Percentiles rank a stretch among this genome's conserved stretches.
Evolutionary conservation across 163 green algal genomes (phyloP).

Genomic region (Coccomyxa subellipsoidea): DNA sequence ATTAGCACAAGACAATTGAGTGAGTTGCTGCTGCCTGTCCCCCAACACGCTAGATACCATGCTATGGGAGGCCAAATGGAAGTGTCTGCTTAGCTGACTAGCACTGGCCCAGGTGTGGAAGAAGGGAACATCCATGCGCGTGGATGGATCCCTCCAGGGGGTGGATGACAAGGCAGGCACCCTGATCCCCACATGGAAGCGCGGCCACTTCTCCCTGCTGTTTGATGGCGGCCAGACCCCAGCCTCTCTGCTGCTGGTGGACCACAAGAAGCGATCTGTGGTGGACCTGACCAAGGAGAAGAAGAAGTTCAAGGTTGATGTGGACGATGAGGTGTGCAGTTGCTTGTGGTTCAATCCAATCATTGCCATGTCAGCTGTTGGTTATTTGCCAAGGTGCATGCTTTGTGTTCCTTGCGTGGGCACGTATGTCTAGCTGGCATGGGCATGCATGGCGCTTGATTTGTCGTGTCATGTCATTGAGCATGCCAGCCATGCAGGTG

Average conservation of each 20-base stretch:
- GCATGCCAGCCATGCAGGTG: constrained; percentile 37
- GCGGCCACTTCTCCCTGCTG: constrained; percentile 74
- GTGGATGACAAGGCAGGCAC: constrained; percentile 45
- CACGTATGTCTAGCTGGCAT: too few relatives aligned
- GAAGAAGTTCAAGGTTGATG: constrained; percentile 29
- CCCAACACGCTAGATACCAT: neutral
- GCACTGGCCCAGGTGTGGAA: constrained; percentile 50
- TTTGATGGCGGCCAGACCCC: constrained; percentile 55
- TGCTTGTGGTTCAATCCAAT: neutral
- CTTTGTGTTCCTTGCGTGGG: too few relatives aligned
- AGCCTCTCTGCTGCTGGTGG: constrained; percentile 32
- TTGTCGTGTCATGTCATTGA: too few relatives aligned
- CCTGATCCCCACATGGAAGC: constrained; percentile 75
- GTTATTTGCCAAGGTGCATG: too few relatives aligned
- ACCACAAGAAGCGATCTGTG: constrained; percentile 34
- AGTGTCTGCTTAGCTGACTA: too few relatives aligned
- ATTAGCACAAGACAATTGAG: neutral
- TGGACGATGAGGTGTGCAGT: constrained; percentile 32
- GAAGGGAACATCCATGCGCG: constrained; percentile 53
- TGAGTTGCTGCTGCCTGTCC: neutral
- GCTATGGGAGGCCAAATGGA: too few relatives aligned
- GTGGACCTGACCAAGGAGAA: constrained; percentile 47
- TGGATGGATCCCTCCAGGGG: constrained; percentile 80
- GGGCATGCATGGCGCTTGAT: too few relatives aligned
- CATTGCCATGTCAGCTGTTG: neutral